These are phyloP conservation scores for Fraxinus floribunda DNA, from an alignment of 305 asterid genomes.

Conservation along the genomic window DNA sequence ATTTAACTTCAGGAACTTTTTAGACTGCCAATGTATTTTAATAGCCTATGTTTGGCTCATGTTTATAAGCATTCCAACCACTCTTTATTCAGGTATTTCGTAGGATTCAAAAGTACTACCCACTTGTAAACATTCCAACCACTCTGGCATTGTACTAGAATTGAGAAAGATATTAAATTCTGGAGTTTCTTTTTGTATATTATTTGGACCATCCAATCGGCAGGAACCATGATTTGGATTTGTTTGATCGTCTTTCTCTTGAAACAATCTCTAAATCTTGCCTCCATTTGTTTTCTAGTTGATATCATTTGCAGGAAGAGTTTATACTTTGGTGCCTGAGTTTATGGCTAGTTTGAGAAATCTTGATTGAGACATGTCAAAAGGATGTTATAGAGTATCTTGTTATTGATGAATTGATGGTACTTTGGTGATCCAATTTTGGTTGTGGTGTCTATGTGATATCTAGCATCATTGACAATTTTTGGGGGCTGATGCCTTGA, in stretches of 20 bases:
- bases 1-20: not conserved
- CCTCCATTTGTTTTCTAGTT: not conserved
- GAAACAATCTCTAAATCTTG: not conserved
- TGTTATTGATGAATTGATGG: too few relatives aligned
- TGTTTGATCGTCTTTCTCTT: not conserved
- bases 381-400: too few relatives aligned
- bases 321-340: too few relatives aligned
- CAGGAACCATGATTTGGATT: not conserved
- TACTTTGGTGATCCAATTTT: too few relatives aligned
- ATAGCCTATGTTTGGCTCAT: not conserved
- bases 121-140: not conserved
- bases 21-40: not conserved
- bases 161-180: not conserved
- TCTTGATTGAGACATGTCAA: too few relatives aligned
- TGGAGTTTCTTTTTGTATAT: not conserved
- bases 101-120: not conserved
- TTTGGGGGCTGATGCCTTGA: too few relatives aligned
- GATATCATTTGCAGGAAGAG: conserved; percentile 38
- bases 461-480: too few relatives aligned
- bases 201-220: not conserved
- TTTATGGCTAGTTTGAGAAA: too few relatives aligned
- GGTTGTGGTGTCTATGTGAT: too few relatives aligned
- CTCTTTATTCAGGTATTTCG: not conserved
- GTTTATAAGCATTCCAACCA: not conserved
- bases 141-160: too few relatives aligned